Conservation (phyloP, 2,329 filamentous ascomycete species). For the Aspergillus sp. region DNA sequence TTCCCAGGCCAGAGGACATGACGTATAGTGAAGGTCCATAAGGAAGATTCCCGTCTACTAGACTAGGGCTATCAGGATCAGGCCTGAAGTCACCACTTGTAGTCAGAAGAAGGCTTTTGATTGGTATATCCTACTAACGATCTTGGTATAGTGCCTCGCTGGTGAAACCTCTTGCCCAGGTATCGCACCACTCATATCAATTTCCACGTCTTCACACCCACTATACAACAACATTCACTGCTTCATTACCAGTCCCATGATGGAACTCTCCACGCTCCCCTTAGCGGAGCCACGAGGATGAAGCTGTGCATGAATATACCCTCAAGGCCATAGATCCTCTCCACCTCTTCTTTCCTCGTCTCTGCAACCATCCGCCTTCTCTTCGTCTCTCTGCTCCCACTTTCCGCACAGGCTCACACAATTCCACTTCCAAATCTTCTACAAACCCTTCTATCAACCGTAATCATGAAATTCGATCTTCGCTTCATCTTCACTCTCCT, state of each 20-base stretch:
- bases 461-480: constrained; percentile 13
- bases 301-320: background rate
- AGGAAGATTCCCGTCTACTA: too few relatives aligned
- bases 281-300: background rate
- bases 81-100: too few relatives aligned
- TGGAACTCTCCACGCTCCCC: background rate
- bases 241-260: background rate
- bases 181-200: too few relatives aligned
- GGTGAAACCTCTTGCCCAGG: too few relatives aligned
- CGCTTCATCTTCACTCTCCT: background rate
- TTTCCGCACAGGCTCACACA: background rate
- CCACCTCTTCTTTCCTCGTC: background rate
- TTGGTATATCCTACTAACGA: too few relatives aligned
- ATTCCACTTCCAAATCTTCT: background rate
- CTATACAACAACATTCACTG: background rate
- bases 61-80: too few relatives aligned
- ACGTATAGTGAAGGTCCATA: too few relatives aligned
- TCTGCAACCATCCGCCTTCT: background rate
- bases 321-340: background rate
- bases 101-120: too few relatives aligned
- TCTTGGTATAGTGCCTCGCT: too few relatives aligned
- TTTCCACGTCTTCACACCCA: too few relatives aligned
- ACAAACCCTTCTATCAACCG: background rate
- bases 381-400: background rate
- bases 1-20: too few relatives aligned